These are phyloP conservation scores for Isabelozyma gotoi DNA, from an alignment of 805 yeast genomes.

Conservation along the genomic window DNA sequence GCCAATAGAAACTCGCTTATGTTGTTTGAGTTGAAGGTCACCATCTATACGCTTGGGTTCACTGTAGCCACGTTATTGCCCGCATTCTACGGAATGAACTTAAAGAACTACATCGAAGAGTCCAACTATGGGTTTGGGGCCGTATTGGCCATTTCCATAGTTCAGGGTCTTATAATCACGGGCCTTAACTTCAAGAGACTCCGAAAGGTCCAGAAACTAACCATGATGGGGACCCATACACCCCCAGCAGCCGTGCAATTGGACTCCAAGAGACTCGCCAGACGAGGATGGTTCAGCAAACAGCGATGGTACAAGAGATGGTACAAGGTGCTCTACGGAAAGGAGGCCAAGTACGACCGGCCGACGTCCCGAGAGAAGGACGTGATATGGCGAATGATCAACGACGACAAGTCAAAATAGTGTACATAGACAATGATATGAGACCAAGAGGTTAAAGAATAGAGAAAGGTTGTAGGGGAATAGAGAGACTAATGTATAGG, in stretches of 20 bases:
- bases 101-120: slow-evolving; percentile 75
- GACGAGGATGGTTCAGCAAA: slow-evolving; percentile 7
- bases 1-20: slow-evolving; percentile 88
- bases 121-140: slow-evolving; percentile 60
- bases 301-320: slow-evolving; percentile 15
- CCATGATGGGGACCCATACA: slow-evolving; percentile 45
- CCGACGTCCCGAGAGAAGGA: slow-evolving; percentile 39
- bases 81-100: slow-evolving; percentile 87
- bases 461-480: neutral
- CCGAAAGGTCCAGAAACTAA: slow-evolving; percentile 61
- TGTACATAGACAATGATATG: no score
- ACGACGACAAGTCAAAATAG: slow-evolving; percentile 25
- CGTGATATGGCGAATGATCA: slow-evolving; percentile 44
- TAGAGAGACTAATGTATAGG: no score
- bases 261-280: slow-evolving; percentile 5
- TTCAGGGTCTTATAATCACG: slow-evolving; percentile 57
- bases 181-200: slow-evolving; percentile 55
- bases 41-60: slow-evolving; percentile 81
- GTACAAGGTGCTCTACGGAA: slow-evolving; percentile 25
- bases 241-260: neutral
- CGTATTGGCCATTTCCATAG: slow-evolving; percentile 51
- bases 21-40: slow-evolving; percentile 79
- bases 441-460: neutral
- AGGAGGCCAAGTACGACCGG: slow-evolving; percentile 21
- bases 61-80: slow-evolving; percentile 84